Conservation (phyloP, 2,329 filamentous ascomycete species). For the Orbilia javanica region DNA sequence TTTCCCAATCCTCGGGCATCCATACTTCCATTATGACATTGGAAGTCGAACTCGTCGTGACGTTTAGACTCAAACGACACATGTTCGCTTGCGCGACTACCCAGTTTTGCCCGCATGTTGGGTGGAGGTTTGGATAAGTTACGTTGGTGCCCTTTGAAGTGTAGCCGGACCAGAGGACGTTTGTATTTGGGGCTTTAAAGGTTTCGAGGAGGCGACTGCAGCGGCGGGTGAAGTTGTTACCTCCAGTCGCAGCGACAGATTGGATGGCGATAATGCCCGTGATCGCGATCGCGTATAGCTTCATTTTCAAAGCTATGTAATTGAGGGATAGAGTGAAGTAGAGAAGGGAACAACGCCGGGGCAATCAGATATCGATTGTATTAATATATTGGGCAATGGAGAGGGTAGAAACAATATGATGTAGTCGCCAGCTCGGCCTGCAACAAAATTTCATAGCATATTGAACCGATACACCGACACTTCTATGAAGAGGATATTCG, state of each 20-base stretch:
- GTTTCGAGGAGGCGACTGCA: slow-evolving; percentile 38
- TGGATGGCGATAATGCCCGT: slow-evolving; percentile 15
- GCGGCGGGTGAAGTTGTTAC: slow-evolving; percentile 48
- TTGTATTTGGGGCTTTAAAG: slow-evolving; percentile 34
- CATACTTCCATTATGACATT: slow-evolving; percentile 51
- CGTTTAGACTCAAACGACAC: slow-evolving; percentile 41
- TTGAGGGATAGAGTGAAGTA: no score
- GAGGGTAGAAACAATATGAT: not conserved
- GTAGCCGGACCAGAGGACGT: slow-evolving; percentile 29
- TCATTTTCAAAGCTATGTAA: slow-evolving; percentile 15
- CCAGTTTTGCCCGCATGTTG: slow-evolving; percentile 12
- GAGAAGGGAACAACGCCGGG: no score
- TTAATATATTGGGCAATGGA: no score
- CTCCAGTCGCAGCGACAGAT: slow-evolving; percentile 21
- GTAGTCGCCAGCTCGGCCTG: not conserved
- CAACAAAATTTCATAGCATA: not conserved
- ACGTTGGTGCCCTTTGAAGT: slow-evolving; percentile 39
- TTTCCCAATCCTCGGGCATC: slow-evolving; percentile 50
- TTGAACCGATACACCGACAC: no score
- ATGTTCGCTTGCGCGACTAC: slow-evolving; percentile 26
- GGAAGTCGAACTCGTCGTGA: slow-evolving; percentile 43
- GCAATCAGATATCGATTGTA: not conserved
- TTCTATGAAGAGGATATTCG: not conserved
- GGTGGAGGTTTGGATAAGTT: slow-evolving; percentile 14
- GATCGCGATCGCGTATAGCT: not conserved